Evolutionary conservation across 176 grass and related monocot species (phyloP), one percentile per base, ranked within the genome.

Genomic region (Phoenix dactylifera): DNA sequence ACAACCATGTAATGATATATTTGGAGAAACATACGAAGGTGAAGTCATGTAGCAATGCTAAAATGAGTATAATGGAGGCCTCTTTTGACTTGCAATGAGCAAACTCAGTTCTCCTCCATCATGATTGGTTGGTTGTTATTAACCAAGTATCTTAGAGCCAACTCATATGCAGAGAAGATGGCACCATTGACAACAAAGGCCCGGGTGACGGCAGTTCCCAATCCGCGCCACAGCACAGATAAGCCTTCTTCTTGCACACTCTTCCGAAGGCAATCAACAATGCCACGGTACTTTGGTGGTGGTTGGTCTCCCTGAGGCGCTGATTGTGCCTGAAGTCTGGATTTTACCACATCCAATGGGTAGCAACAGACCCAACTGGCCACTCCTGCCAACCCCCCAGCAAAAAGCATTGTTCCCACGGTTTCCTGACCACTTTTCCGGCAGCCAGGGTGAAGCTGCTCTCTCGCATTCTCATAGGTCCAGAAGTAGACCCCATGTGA

Each of bases 291-390:
- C 62, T 86, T 85, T 7, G 39, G 25, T 63, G 65, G 52, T 16
- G 52, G 52, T 10, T 68, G 65, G 3, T 60, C 49, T 14, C 26
- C 50, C 44, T 54, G 35, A 63, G 55, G 58, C 23, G 30, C 62
- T 2, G 62, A 28, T 65, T 96, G 93, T 48, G 87, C 93, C 73
- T 98, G 93, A 54, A 98, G 87, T 52, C 93, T 73, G 5, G 93
- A 92, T 71, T 98, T 98, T 22, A 98, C 79, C 69, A 98, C 93
- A 66, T 98, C 93, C 19, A 98, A 68, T 26, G 93, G 93, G 68
- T 98, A 98, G 75, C 87, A 88, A 75, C 77, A 85, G 22, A 88
- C 78, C 93, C 93, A 98, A 73, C 93, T 98, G 22, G 93, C 81
- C 17, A 98, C 93, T 14, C 93, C 93, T 5, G 93, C 93, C 15